phyloP scores from a whole-genome alignment of 164 flowering plant genomes.

The Piper betle region DNA sequence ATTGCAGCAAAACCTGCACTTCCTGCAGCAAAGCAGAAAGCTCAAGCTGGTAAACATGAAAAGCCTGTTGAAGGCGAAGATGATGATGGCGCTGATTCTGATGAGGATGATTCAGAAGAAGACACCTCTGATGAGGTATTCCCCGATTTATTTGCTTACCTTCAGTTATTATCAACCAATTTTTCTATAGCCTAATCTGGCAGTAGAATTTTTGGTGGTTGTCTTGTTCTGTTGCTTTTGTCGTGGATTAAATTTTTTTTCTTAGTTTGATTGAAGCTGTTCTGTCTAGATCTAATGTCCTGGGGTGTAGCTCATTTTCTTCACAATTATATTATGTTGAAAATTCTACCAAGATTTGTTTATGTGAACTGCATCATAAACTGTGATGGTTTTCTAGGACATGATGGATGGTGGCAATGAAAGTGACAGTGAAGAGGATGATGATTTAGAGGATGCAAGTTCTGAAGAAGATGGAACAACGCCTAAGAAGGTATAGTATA shows the following conservation, averaged over 20 bases:
- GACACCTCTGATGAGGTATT: conserved; percentile 8
- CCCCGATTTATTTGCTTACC: background rate
- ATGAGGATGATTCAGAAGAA: conserved; percentile 24
- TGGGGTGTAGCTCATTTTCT: background rate
- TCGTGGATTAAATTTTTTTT: too few species aligned
- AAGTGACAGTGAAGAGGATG: conserved; percentile 18
- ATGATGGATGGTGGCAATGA: conserved; percentile 10
- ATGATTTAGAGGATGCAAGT: conserved; percentile 13
- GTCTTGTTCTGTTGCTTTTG: too few species aligned
- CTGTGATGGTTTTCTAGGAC: conserved; percentile 3
- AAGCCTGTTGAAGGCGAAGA: conserved; percentile 14
- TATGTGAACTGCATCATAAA: background rate
- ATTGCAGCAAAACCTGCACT: conserved; percentile 13
- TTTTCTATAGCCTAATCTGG: too few species aligned
- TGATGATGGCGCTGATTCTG: conserved; percentile 18
- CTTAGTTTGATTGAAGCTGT: too few species aligned
- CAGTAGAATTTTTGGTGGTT: too few species aligned
- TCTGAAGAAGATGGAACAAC: conserved; percentile 30
- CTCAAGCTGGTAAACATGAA: conserved; percentile 19
- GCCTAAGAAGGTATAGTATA: conserved; percentile 33
- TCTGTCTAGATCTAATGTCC: too few species aligned
- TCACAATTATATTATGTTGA: background rate
- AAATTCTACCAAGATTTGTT: background rate
- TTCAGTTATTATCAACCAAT: background rate
- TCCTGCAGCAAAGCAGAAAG: conserved; percentile 16